Base-by-base conservation (phyloP, 1,284 basidiomycete genomes). In the Mrakiaceae sp. region DNA sequence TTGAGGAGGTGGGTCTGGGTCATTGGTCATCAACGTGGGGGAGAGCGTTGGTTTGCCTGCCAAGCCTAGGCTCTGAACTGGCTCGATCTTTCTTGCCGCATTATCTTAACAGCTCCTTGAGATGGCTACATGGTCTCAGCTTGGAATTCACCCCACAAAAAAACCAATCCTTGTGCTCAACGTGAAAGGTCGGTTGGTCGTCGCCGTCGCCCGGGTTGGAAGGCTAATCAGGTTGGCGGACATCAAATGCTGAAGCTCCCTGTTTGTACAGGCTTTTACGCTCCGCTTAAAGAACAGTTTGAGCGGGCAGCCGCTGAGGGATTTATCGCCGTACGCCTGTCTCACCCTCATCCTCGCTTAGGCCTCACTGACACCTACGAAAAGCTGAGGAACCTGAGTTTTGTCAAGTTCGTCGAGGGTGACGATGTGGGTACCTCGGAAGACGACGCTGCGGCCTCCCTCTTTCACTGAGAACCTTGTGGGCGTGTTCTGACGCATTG, bases 91-190 rank as follows among this genome's bases (percentile, higher is more conserved):
- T 39, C 16, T 40, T 58, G 3, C 48, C 5, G 40, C 14, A 11
- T n/a, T 5, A n/a, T 16, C 39, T 27, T 27, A 27, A 4, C 68
- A 89, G 87, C 79, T 92, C 40, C 76, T 96, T 59, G 93, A 96
- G 76, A 92, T 90, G 69, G 82, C 87, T 51, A 94, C 92, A 3
- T 97, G 93, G 93, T 86, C 84, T 8, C 88, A 94, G 73, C 77
- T 96, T 14, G 89, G 89, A 27, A 91, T 96, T 66, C 92, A 95
- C 74, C 79, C 82, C 8, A 58, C 71, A 84, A 89, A 92, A 12
- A 84, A 94, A 63, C 77, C 95, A 46, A 77, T 95, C 55, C 71
- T 94, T 56, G 94, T 96, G n/a, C 62, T 63, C 11, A 12, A 67
- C 74, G 86, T 94, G 49, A 81, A 82, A 27, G 27, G 27, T 27